phyloP scores from a whole-genome alignment of 2,329 filamentous ascomycete species.

The Didymosphaeria variabile region DNA sequence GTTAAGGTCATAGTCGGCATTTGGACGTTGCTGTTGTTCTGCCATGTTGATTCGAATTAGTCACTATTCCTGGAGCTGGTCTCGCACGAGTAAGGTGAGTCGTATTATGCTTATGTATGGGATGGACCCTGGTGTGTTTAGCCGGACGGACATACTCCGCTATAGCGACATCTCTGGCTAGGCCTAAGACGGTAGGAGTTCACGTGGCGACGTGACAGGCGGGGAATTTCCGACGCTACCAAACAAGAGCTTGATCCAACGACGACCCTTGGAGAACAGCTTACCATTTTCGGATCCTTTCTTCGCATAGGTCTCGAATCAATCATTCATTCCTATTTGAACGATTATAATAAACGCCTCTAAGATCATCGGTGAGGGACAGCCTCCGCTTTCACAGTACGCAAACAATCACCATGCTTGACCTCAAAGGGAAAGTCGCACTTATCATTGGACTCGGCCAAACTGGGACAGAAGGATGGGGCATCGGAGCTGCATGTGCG shows the following conservation, averaged over 20 bases:
- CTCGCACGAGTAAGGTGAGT: not conserved
- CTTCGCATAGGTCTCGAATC: not conserved
- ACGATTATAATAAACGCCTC: not conserved
- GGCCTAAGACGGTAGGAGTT: not conserved
- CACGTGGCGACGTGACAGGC: not conserved
- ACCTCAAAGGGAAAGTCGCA: conserved; percentile 17
- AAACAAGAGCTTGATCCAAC: not conserved
- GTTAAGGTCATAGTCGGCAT: conserved; percentile 66
- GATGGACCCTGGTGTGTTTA: not conserved
- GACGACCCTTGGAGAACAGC: not conserved
- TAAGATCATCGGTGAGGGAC: not conserved
- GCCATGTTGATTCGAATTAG: not conserved
- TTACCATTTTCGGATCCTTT: not conserved
- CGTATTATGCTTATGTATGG: not conserved
- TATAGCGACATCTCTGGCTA: conserved; percentile 2
- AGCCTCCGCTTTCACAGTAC: not conserved
- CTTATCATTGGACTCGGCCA: conserved; percentile 21
- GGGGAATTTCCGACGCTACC: not conserved
- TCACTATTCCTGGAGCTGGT: not conserved
- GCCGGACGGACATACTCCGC: conserved; percentile 8
- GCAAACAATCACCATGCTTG: conserved; percentile 1
- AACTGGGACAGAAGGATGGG: conserved; percentile 17
- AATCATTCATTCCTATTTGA: not conserved
- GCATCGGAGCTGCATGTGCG: conserved; percentile 21
- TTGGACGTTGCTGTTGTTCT: conserved; percentile 4